Evolutionary conservation across 257 asterid genomes (phyloP), one percentile per base, ranked within the genome.

Genomic region (Mentha longifolia): DNA sequence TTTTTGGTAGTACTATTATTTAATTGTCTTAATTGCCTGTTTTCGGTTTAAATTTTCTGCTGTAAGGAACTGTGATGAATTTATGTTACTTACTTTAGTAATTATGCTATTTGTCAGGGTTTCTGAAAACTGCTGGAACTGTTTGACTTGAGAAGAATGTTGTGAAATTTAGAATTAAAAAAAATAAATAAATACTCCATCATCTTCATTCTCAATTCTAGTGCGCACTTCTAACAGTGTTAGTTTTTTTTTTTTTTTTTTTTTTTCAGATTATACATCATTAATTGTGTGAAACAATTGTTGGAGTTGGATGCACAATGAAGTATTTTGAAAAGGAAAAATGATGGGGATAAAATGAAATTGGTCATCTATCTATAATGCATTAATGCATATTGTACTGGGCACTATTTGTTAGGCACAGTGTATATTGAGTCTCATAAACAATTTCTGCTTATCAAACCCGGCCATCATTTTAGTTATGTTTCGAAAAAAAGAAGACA

Each of bases 111-210:
- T 61, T 65, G 58, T 20, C 52, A 35, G 13, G 20, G 22, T 66
- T 52, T 42, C 50, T 60, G 67, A 25, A 31, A 57, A 57, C 72
- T 49, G 49, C 20, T 68, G 17, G 59, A 64, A 31, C 39, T 67
- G 72, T 69, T 78, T 74, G 79, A 67, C 56, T 71, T 74, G 42
- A 58, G 50, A 39, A 59, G 37, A 42, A 20, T 33, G 66, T 15
- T 31, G 25, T 45, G 62, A 16, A 47, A 35, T 64, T 7, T 65
- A 2, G 31, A 28, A 28, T 25, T 1, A 25, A 25, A 25, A 25
- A 25, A 25, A 25, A 25, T 14, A 3, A n/a, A n/a, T n/a, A n/a
- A n/a, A n/a, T n/a, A n/a, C n/a, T n/a, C n/a, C n/a, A n/a, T n/a
- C n/a, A n/a, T 58, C 16, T 66, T 30, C 7, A n/a, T 25, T 47